A percentile compares a stretch with the other conserved stretches of the same genome.
phyloP scores from a whole-genome alignment of 129 eudicot species.

The Flaveria trinervia region DNA sequence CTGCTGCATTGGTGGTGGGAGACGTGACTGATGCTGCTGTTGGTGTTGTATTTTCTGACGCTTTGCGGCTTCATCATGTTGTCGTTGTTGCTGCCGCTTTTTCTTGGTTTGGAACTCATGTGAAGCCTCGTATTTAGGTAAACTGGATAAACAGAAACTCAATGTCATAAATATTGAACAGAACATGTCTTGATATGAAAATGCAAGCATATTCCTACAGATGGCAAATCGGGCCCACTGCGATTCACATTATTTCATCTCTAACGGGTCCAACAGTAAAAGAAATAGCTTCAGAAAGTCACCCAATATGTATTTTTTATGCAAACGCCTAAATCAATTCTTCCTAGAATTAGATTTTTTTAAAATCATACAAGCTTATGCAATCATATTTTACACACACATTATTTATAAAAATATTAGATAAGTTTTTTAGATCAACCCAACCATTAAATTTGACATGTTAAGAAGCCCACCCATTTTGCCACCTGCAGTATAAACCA shows the following conservation, averaged over 20 bases:
- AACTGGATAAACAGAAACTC: slow-evolving; percentile 40
- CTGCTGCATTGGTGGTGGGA: slow-evolving; percentile 85
- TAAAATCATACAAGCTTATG: background rate
- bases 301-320: too few species aligned
- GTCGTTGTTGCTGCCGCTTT: slow-evolving; percentile 85
- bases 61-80: slow-evolving; percentile 78
- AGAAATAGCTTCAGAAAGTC: background rate
- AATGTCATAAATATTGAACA: background rate
- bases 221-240: too few species aligned
- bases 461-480: background rate
- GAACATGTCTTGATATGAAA: background rate
- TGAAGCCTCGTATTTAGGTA: slow-evolving; percentile 91
- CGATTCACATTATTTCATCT: background rate
- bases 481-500: background rate
- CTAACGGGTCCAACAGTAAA: background rate
- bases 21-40: slow-evolving; percentile 60
- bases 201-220: background rate
- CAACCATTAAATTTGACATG: background rate
- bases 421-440: background rate
- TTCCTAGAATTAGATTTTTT: background rate
- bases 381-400: background rate
- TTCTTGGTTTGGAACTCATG: slow-evolving; percentile 94
- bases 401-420: background rate
- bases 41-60: slow-evolving; percentile 76
- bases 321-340: background rate